Conservation (phyloP, 129 eudicot species). For the Artemisia annua region DNA sequence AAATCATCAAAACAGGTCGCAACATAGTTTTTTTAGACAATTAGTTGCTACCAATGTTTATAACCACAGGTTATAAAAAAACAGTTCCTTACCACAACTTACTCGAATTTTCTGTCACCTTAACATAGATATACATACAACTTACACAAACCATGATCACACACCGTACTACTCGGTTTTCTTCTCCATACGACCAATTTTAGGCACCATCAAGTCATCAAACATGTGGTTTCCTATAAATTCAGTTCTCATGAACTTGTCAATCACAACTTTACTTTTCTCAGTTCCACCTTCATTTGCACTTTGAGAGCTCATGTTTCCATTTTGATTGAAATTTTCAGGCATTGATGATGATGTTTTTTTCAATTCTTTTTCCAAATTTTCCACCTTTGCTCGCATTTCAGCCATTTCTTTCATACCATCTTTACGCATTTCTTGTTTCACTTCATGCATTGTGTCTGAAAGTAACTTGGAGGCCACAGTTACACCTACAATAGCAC, state of each 20-base stretch:
- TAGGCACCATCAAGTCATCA: conserved; percentile 28
- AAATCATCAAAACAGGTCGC: not conserved
- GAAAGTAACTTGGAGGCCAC: conserved; percentile 24
- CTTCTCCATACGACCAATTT: conserved; percentile 11
- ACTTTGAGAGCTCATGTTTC: conserved; percentile 12
- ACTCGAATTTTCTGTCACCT: not conserved
- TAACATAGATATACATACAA: not conserved
- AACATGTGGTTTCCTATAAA: conserved; percentile 30
- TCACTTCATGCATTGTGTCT: conserved; percentile 31
- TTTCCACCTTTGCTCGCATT: conserved; percentile 27
- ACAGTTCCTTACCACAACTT: not conserved
- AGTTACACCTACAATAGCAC: conserved; percentile 19
- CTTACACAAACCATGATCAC: not conserved
- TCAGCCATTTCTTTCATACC: not conserved
- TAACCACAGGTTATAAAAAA: not conserved
- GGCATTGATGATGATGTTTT: conserved; percentile 14
- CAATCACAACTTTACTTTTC: conserved; percentile 22
- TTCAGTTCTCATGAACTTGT: conserved; percentile 20
- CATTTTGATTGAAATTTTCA: not conserved
- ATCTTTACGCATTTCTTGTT: conserved; percentile 13
- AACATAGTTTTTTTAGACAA: not conserved
- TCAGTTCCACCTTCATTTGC: conserved; percentile 7
- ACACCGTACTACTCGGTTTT: not conserved
- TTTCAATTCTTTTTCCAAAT: conserved; percentile 24
- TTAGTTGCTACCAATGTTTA: not conserved